Evolutionary conservation across 2,329 filamentous ascomycete genomes (phyloP).

Genomic region (Diaporthe batatas): DNA sequence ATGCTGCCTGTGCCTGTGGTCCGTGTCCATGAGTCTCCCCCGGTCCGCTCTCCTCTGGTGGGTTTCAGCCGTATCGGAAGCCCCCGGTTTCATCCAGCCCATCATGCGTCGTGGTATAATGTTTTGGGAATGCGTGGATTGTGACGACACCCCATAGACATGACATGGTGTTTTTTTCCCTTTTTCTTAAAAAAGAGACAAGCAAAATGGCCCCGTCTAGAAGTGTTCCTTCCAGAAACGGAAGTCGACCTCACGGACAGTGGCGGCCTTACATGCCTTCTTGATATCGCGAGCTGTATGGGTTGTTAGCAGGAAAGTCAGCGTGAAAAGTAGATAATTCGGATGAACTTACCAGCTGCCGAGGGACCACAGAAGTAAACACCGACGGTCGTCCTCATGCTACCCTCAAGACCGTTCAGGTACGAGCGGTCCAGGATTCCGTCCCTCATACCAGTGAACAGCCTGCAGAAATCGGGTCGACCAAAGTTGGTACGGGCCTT

Average conservation of each 20-base stretch:
- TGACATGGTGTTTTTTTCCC: not conserved
- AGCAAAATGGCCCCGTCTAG: constrained; percentile 52
- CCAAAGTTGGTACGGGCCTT: constrained; percentile 94
- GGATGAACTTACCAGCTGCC: constrained; percentile 65
- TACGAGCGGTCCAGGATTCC: constrained; percentile 90
- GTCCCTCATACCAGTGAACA: constrained; percentile 88
- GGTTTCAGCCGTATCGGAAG: not conserved
- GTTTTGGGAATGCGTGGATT: not conserved
- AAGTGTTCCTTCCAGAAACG: constrained; percentile 99
- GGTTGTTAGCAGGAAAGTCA: constrained; percentile 52
- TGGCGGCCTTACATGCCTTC: constrained; percentile 80
- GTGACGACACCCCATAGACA: constrained; percentile 8
- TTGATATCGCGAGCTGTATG: constrained; percentile 83
- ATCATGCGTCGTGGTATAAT: constrained; percentile 30
- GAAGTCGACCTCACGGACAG: constrained; percentile 85
- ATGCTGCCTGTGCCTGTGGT: constrained; percentile 11
- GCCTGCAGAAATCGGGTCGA: constrained; percentile 85
- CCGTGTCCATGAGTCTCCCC: not conserved
- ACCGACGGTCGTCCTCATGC: constrained; percentile 85
- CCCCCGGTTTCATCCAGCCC: not conserved
- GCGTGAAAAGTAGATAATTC: not conserved
- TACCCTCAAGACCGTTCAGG: constrained; percentile 83
- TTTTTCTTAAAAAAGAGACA: not conserved
- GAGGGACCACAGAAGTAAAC: constrained; percentile 98
- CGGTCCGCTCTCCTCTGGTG: not conserved